A percentile compares a stretch with the other conserved stretches of the same genome.
Conservation (phyloP, 345 rosid species). For the Boechera divaricarpa region DNA sequence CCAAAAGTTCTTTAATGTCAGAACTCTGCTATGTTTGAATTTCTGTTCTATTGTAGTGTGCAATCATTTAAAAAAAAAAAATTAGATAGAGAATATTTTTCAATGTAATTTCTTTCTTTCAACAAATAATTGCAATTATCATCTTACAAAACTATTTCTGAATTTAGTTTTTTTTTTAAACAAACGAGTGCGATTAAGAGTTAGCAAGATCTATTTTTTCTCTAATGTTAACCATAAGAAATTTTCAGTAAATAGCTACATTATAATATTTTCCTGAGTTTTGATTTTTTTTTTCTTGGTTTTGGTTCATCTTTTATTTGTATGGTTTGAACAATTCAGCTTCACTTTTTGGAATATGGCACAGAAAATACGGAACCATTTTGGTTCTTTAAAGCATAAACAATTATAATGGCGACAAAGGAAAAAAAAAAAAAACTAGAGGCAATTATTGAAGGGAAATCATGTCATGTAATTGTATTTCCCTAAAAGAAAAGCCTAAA, state of each 20-base stretch:
- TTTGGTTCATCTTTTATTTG: too few relatives aligned
- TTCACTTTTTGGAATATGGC: not conserved
- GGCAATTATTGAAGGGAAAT: slow-evolving; percentile 30
- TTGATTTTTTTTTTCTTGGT: too few relatives aligned
- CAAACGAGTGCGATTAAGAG: not conserved
- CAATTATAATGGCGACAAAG: not conserved
- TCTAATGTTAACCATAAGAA: not conserved
- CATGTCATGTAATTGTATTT: slow-evolving; percentile 30
- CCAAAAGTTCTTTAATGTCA: not conserved
- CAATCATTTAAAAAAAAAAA: not conserved
- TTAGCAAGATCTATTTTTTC: not conserved
- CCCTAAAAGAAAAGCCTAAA: slow-evolving; percentile 27
- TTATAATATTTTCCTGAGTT: not conserved
- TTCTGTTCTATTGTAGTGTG: not conserved
- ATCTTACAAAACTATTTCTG: not conserved
- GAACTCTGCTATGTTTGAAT: slow-evolving; percentile 26
- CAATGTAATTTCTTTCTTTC: too few relatives aligned
- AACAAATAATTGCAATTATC: not conserved
- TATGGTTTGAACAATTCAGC: not conserved
- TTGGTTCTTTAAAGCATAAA: not conserved
- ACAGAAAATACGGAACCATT: not conserved
- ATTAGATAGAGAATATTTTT: too few relatives aligned
- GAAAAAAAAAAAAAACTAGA: not conserved
- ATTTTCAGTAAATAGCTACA: not conserved
- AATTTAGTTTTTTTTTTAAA: not conserved